Base-by-base conservation (phyloP, 495 filamentous ascomycete genomes). In the Geoglossum glabrum region DNA sequence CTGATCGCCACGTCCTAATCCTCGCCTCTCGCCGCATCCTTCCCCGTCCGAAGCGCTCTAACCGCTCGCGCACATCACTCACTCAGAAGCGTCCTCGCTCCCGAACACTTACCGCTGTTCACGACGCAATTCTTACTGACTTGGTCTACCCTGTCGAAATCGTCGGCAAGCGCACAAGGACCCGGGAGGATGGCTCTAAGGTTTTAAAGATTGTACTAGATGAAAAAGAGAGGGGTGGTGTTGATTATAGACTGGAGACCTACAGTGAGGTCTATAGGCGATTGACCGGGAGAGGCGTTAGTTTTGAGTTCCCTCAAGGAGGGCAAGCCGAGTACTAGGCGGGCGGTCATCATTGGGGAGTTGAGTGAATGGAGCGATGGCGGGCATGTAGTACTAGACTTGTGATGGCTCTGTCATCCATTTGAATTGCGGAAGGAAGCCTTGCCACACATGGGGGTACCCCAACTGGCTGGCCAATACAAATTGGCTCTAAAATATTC, bases 111-210 rank as follows among this genome's bases (percentile, higher is more conserved):
- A 96, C 92, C 43, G 86, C 92, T 59, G 92, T 97, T 64, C 92
- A 98, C 81, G 92, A 98, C 68, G 79, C 89, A 65, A 93, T 97
- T 76, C 86, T 98, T 64, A 72, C 72, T 65, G 92, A 98, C 73
- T 85, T 98, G 64, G 93, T 97, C 75, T 98, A 86, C 83, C 92
- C 92, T 69, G 93, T 96, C 65, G 92, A 98, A 85, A 97, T 98
- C 66, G 92, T 98, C 66, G 92, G 92, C 73, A 97, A 97, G 87
- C 85, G 92, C 67, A 73, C 84, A 69, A 81, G 90, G 71, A 96
- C 90, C 74, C 85, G 92, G 76, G 90, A 95, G 79, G 92, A 98
- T 74, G 86, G 87, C 72, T 83, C 77, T 80, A 97, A 97, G 84
- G 76, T 90, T 69, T 79, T 95, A 70, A 98, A 98, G 85, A 84